phyloP scores from a whole-genome alignment of 1,284 basidiomycete genomes.

The Neotropicomus parvogracilis region DNA sequence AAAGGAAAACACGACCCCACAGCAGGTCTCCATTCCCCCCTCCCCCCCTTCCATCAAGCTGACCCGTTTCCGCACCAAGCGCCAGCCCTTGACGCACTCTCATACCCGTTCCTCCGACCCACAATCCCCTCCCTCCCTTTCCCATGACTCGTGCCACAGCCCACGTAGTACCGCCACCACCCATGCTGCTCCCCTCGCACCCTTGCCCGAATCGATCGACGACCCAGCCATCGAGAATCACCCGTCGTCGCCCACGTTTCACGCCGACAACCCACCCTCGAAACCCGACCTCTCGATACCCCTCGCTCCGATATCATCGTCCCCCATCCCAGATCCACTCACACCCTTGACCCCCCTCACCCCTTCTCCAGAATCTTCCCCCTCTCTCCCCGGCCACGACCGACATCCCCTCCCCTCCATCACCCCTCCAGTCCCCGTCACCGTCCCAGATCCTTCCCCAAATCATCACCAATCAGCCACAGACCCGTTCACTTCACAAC shows the following conservation, averaged over 20 bases:
- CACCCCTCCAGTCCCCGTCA: not conserved
- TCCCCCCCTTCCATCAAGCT: not conserved
- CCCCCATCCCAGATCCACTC: slow-evolving; percentile 11
- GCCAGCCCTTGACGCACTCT: slow-evolving; percentile 13
- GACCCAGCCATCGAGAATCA: not conserved
- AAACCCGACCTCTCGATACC: slow-evolving; percentile 5
- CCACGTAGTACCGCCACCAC: slow-evolving; percentile 8
- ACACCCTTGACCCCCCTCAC: slow-evolving; percentile 26
- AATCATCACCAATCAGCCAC: not conserved
- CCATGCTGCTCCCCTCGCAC: not conserved
- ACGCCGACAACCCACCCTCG: not conserved
- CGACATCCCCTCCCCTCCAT: slow-evolving; percentile 15
- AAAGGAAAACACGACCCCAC: slow-evolving; percentile 16
- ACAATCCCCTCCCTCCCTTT: not conserved
- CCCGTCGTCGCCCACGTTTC: not conserved
- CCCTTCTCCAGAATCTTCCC: slow-evolving; percentile 21
- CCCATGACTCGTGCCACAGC: slow-evolving; percentile 3
- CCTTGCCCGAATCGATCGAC: slow-evolving; percentile 5
- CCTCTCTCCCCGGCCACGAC: slow-evolving; percentile 27
- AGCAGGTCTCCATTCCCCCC: not conserved
- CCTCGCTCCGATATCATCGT: not conserved
- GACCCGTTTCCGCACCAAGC: slow-evolving; percentile 9
- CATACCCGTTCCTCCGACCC: not conserved
- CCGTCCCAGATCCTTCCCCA: not conserved
- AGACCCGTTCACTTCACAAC: slow-evolving; percentile 1